Percentiles rank a stretch among this genome's conserved stretches.
These are phyloP conservation scores for Brasenia schreberi DNA, from an alignment of 164 flowering plant species.

Conservation along the genomic window DNA sequence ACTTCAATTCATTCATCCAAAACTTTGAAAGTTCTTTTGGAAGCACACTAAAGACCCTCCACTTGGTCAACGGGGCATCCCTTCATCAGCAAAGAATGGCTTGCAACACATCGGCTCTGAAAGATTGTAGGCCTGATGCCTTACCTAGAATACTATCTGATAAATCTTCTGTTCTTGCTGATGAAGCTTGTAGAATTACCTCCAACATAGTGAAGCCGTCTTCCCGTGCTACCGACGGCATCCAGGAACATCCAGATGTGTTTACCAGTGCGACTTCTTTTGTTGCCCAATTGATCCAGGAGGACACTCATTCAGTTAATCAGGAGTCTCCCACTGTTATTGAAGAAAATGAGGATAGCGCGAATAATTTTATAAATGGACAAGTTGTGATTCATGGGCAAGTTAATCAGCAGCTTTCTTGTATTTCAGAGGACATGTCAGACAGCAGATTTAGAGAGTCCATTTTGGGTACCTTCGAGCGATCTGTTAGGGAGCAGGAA, in stretches of 20 bases:
- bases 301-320: neutral
- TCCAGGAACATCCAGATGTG: constrained; percentile 6
- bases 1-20: constrained; percentile 41
- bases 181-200: neutral
- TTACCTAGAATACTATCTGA: neutral
- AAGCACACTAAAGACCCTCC: constrained; percentile 70
- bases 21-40: constrained; percentile 78
- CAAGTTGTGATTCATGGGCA: constrained; percentile 27
- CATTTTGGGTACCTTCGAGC: constrained; percentile 40
- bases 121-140: neutral
- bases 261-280: neutral
- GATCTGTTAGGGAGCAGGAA: constrained; percentile 60
- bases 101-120: neutral
- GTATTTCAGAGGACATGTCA: constrained; percentile 14
- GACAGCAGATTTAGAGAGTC: constrained; percentile 16
- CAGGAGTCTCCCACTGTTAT: neutral
- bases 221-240: constrained; percentile 8
- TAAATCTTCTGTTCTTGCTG: neutral
- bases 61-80: constrained; percentile 31
- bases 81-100: neutral
- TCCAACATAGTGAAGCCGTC: neutral
- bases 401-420: constrained; percentile 21
- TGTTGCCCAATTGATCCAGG: neutral
- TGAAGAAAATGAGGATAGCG: neutral
- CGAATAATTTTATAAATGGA: constrained; percentile 8